Percentiles rank a stretch among this genome's conserved stretches.
These are phyloP conservation scores for Suillus spraguei DNA, from an alignment of 768 basidiomycete species.

Conservation along the genomic window DNA sequence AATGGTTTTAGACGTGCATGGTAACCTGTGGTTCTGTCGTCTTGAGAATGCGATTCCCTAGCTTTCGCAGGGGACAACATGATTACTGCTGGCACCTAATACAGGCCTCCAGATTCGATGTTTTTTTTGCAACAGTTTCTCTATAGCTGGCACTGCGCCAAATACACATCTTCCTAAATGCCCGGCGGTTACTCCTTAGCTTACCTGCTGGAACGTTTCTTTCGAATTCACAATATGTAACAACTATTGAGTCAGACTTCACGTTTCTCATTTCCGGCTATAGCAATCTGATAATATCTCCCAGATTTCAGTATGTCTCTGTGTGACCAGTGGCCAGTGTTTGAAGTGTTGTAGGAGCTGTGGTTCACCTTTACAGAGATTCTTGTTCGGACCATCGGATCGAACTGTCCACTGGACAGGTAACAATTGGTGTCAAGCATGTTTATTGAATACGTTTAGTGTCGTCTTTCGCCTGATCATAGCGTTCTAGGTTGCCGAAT, in stretches of 20 bases:
- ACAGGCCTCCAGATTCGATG: neutral
- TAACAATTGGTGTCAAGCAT: slow-evolving; percentile 40
- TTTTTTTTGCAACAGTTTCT: neutral
- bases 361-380: slow-evolving; percentile 13
- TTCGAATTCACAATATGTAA: too few species aligned
- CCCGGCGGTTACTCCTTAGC: neutral
- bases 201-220: too few species aligned
- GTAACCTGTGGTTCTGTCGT: neutral
- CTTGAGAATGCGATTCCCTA: neutral
- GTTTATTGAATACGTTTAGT: slow-evolving; percentile 1
- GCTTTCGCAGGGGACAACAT: neutral
- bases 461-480: neutral
- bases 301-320: slow-evolving; percentile 32
- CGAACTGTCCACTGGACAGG: slow-evolving; percentile 33
- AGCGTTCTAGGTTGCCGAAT: slow-evolving; percentile 29
- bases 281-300: neutral
- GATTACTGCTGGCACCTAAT: neutral
- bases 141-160: neutral
- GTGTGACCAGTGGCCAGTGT: slow-evolving; percentile 41
- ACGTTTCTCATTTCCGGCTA: neutral
- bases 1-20: slow-evolving; percentile 38
- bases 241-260: too few species aligned
- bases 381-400: neutral
- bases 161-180: neutral
- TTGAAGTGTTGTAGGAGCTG: slow-evolving; percentile 33